phyloP scores from a whole-genome alignment of 1,284 basidiomycete species.

The Heterobasidion irregulare region DNA sequence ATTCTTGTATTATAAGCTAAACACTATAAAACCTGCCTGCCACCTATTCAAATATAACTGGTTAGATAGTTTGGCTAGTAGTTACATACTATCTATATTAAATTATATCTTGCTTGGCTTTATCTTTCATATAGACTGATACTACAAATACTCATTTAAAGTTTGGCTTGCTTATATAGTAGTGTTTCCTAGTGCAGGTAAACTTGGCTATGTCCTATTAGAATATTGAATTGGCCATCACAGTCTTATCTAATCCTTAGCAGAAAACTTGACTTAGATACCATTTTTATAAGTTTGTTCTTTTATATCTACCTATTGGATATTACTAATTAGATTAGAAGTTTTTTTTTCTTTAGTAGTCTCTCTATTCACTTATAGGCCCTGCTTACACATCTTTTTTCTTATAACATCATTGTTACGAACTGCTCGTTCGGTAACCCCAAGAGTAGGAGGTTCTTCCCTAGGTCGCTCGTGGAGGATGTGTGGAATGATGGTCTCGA shows the following conservation, averaged over 20 bases:
- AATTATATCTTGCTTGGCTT: slow-evolving; percentile 72
- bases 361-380: slow-evolving; percentile 70
- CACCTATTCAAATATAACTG: background rate
- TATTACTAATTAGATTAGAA: slow-evolving; percentile 19
- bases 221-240: slow-evolving; percentile 71
- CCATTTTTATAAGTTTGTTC: slow-evolving; percentile 63
- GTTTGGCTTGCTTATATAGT: slow-evolving; percentile 72
- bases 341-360: slow-evolving; percentile 82
- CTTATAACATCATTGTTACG: slow-evolving; percentile 82
- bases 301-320: slow-evolving; percentile 1
- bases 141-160: slow-evolving; percentile 65
- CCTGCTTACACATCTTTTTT: slow-evolving; percentile 74
- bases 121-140: slow-evolving; percentile 58
- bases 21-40: background rate
- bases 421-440: too few species aligned
- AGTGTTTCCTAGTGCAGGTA: slow-evolving; percentile 70
- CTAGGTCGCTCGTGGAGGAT: too few species aligned
- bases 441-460: too few species aligned
- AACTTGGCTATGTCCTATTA: slow-evolving; percentile 60
- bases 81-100: slow-evolving; percentile 51
- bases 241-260: slow-evolving; percentile 38
- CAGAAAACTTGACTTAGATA: slow-evolving; percentile 69
- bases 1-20: slow-evolving; percentile 68
- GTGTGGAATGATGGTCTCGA: too few species aligned
- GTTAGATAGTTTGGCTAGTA: slow-evolving; percentile 68